A percentile compares a stretch with the other conserved stretches of the same genome.
Evolutionary conservation across 2,329 filamentous ascomycete species (phyloP).

Genomic region (Phyllosticta citribraziliensis): DNA sequence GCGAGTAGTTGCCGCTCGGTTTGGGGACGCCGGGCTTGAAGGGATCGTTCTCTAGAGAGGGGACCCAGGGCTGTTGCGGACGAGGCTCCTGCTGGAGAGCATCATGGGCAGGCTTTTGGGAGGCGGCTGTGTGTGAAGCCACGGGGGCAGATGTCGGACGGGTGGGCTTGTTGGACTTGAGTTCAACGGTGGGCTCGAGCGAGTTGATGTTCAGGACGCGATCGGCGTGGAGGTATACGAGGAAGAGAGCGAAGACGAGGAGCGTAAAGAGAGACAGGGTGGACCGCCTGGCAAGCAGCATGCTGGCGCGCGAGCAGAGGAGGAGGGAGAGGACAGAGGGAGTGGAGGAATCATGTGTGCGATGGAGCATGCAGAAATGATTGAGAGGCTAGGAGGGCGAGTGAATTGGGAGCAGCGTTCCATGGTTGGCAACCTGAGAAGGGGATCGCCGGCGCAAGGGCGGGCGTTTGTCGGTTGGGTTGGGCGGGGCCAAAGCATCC

Average conservation of each 20-base stretch:
- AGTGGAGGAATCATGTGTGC: not conserved
- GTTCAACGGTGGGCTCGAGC: not conserved
- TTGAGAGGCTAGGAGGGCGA: not conserved
- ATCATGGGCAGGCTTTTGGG: not conserved
- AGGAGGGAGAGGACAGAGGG: not conserved
- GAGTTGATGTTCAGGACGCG: not conserved
- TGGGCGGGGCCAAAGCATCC: not conserved
- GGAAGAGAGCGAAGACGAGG: not conserved
- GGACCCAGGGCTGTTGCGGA: not conserved
- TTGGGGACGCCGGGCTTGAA: conserved; percentile 15
- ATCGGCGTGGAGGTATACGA: conserved; percentile 5
- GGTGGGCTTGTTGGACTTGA: not conserved
- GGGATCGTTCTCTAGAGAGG: conserved; percentile 7
- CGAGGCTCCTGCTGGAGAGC: not conserved
- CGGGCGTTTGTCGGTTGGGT: not conserved
- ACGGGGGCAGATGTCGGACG: not conserved
- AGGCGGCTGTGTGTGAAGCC: not conserved
- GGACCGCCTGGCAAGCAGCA: conserved; percentile 5
- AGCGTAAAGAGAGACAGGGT: conserved; percentile 3
- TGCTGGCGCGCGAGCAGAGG: conserved; percentile 6
- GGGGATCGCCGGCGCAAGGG: not conserved
- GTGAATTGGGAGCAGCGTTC: not conserved
- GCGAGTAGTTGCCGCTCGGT: conserved; percentile 27
- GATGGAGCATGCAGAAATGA: not conserved
- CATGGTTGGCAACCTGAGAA: not conserved